phyloP scores from a whole-genome alignment of 148 eudicot species.

The Fagopyrum esculentum region DNA sequence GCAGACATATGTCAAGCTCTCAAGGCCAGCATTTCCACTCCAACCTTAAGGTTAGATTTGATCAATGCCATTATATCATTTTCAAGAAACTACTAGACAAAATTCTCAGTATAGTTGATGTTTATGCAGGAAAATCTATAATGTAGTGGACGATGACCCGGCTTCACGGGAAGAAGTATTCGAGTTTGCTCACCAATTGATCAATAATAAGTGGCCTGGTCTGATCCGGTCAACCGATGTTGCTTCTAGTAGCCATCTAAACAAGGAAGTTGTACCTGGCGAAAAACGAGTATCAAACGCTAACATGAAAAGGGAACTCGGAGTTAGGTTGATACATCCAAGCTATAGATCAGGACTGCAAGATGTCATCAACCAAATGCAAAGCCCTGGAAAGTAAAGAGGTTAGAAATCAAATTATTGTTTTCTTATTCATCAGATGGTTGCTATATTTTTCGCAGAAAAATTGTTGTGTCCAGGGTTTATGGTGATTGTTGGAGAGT shows the following conservation, averaged over 20 bases:
- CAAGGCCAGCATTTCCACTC: constrained; percentile 45
- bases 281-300: constrained; percentile 77
- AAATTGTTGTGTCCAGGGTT: neutral
- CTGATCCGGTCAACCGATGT: constrained; percentile 15
- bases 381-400: constrained; percentile 17
- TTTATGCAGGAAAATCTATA: constrained; percentile 45
- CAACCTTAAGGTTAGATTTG: constrained; percentile 38
- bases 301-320: constrained; percentile 60
- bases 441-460: neutral
- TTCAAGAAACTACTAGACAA: neutral
- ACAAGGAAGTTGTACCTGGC: constrained; percentile 20
- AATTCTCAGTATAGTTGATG: neutral
- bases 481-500: neutral
- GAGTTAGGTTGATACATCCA: constrained; percentile 51
- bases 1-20: constrained; percentile 84
- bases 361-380: constrained; percentile 46
- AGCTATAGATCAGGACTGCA: constrained; percentile 67
- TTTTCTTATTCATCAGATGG: neutral
- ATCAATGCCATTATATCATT: neutral
- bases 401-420: constrained; percentile 1
- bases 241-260: neutral
- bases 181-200: constrained; percentile 42
- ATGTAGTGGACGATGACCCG: constrained; percentile 88
- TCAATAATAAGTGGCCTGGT: constrained; percentile 54
- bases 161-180: constrained; percentile 68